phyloP scores from a whole-genome alignment of 2,329 filamentous ascomycete species.

The Xylaria multiplex region DNA sequence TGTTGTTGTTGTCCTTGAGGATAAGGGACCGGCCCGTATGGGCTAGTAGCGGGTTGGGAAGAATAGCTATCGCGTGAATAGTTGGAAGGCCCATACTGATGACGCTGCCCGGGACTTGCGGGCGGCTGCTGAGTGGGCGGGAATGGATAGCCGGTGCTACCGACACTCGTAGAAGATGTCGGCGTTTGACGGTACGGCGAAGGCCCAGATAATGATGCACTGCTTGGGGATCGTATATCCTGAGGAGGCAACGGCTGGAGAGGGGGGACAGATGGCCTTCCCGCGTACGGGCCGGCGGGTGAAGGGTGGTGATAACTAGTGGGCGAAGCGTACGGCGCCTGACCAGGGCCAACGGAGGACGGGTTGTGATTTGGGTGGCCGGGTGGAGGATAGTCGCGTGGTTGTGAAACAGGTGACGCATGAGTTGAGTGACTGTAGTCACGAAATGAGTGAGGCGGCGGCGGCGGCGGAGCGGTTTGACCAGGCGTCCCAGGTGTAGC shows the following conservation, averaged over 20 bases:
- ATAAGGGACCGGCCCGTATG: slow-evolving; percentile 51
- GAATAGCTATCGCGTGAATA: slow-evolving; percentile 58
- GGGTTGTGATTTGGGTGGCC: slow-evolving; percentile 49
- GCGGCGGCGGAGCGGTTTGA: slow-evolving; percentile 52
- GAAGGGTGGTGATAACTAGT: slow-evolving; percentile 50
- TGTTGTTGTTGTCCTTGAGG: slow-evolving; percentile 51
- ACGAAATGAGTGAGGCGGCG: slow-evolving; percentile 59
- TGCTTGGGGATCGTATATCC: slow-evolving; percentile 63
- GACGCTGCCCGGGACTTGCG: slow-evolving; percentile 45
- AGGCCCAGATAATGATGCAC: slow-evolving; percentile 55
- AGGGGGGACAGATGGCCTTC: slow-evolving; percentile 49
- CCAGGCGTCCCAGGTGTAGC: slow-evolving; percentile 51
- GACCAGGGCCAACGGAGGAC: slow-evolving; percentile 37
- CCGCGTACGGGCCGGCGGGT: slow-evolving; percentile 54
- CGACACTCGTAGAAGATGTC: slow-evolving; percentile 55
- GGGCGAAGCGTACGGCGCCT: slow-evolving; percentile 55
- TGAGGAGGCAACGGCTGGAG: slow-evolving; percentile 58
- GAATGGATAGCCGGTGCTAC: slow-evolving; percentile 61
- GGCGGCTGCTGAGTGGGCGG: slow-evolving; percentile 54
- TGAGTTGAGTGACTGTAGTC: slow-evolving; percentile 62
- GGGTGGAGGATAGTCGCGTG: slow-evolving; percentile 56
- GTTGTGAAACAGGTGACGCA: slow-evolving; percentile 59
- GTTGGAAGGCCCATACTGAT: slow-evolving; percentile 59
- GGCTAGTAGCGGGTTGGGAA: slow-evolving; percentile 52
- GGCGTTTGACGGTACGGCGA: slow-evolving; percentile 63